Percentiles rank a stretch among this genome's conserved stretches.
phyloP scores from a whole-genome alignment of 176 grass and related monocot genomes.

The Tuctoria greenei region DNA sequence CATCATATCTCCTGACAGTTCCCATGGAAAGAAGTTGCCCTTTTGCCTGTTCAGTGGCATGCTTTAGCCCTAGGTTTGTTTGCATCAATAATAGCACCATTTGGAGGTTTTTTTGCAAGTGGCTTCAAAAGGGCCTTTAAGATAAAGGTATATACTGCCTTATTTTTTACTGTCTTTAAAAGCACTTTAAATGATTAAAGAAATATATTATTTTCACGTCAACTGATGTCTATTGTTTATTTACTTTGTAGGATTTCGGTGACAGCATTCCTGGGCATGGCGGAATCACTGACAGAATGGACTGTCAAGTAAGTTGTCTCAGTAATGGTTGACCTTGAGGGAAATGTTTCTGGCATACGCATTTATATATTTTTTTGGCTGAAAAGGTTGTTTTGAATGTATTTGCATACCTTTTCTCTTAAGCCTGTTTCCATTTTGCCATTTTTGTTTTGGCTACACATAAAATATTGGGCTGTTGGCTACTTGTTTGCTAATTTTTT shows the following conservation, averaged over 20 bases:
- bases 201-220: constrained; percentile 10
- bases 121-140: constrained; percentile 98
- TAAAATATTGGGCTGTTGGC: too few relatives aligned
- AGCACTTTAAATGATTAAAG: constrained; percentile 7
- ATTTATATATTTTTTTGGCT: neutral
- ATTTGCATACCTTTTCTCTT: too few relatives aligned
- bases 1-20: constrained; percentile 60
- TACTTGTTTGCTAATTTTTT: too few relatives aligned
- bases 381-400: too few relatives aligned
- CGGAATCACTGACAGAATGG: constrained; percentile 98
- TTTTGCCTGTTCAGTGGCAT: constrained; percentile 98
- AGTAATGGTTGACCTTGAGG: neutral
- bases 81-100: constrained; percentile 99
- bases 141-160: constrained; percentile 67
- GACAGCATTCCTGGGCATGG: constrained; percentile 99
- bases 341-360: constrained; percentile 4
- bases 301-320: constrained; percentile 83
- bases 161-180: neutral
- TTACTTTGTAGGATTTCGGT: constrained; percentile 81
- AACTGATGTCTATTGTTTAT: constrained; percentile 12
- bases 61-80: constrained; percentile 92
- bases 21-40: constrained; percentile 77
- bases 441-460: too few relatives aligned
- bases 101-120: constrained; percentile 99
- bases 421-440: too few relatives aligned